phyloP scores from a whole-genome alignment of 2,329 filamentous ascomycete genomes.

The Colletotrichum sp. region DNA sequence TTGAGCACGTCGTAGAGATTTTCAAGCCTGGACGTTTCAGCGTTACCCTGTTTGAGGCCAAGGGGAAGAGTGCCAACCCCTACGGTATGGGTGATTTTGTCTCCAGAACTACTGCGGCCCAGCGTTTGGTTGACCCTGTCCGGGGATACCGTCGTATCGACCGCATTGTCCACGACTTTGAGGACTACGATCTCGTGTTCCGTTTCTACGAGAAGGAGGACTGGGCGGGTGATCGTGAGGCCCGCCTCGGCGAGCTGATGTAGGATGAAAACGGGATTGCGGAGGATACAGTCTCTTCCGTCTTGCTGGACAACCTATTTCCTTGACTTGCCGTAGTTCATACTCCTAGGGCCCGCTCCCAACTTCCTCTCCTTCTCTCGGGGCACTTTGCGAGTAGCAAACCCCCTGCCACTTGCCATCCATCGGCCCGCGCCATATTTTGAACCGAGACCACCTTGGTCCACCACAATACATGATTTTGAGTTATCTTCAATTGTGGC shows the following conservation, averaged over 20 bases:
- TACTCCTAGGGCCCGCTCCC: background rate
- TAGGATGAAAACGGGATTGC: conserved; percentile 15
- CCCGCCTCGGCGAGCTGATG: conserved; percentile 59
- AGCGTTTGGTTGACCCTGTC: conserved; percentile 75
- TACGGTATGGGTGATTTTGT: conserved; percentile 47
- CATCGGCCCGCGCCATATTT: background rate
- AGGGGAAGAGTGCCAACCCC: conserved; percentile 55
- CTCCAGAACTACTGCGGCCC: conserved; percentile 38
- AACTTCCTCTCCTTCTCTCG: background rate
- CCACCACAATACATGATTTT: background rate
- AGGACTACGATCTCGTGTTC: conserved; percentile 97
- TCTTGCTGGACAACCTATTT: background rate
- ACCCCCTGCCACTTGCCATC: background rate
- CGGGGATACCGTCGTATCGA: conserved; percentile 88
- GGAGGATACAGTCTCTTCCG: background rate
- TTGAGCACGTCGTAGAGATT: conserved; percentile 92
- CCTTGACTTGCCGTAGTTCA: background rate
- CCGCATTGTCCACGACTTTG: conserved; percentile 94
- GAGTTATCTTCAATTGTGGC: background rate
- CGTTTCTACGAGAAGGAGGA: conserved; percentile 93
- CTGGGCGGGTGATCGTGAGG: conserved; percentile 62
- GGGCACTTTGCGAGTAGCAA: background rate
- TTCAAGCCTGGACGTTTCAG: conserved; percentile 98
- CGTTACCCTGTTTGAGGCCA: conserved; percentile 94
- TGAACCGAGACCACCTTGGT: background rate